Conservation (phyloP, 2,329 filamentous ascomycete genomes). For the Leptographium galeiforme region DNA sequence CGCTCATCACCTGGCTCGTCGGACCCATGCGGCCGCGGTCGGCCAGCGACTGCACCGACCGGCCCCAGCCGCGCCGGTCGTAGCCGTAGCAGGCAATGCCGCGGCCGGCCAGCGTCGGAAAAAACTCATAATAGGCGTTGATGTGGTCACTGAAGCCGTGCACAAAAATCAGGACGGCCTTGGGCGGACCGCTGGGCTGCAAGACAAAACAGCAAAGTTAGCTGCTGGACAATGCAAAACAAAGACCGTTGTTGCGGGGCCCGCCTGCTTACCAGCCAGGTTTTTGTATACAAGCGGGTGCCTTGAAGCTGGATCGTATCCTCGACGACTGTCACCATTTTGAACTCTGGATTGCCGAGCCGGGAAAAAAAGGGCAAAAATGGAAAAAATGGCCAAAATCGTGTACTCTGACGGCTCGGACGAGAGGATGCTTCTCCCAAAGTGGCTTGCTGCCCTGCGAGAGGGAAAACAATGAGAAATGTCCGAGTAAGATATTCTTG, state of each 20-base stretch:
- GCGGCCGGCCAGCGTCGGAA: constrained; percentile 51
- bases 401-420: too few species aligned
- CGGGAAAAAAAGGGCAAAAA: background rate
- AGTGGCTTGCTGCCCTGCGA: too few species aligned
- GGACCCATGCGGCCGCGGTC: constrained; percentile 62
- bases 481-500: too few species aligned
- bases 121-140: constrained; percentile 63
- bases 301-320: constrained; percentile 33
- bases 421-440: too few species aligned
- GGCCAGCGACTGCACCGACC: constrained; percentile 45
- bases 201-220: background rate
- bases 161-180: constrained; percentile 64
- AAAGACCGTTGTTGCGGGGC: background rate
- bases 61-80: constrained; percentile 86
- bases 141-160: constrained; percentile 87
- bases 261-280: constrained; percentile 41
- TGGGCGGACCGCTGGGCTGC: background rate
- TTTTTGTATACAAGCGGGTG: constrained; percentile 39
- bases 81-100: constrained; percentile 67
- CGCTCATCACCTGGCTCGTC: constrained; percentile 58
- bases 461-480: too few species aligned
- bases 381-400: too few species aligned
- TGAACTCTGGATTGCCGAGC: background rate
- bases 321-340: constrained; percentile 31
- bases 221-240: background rate